Base-by-base conservation (phyloP, 2,329 filamentous ascomycete species). In the Fusarium azukiicola region DNA sequence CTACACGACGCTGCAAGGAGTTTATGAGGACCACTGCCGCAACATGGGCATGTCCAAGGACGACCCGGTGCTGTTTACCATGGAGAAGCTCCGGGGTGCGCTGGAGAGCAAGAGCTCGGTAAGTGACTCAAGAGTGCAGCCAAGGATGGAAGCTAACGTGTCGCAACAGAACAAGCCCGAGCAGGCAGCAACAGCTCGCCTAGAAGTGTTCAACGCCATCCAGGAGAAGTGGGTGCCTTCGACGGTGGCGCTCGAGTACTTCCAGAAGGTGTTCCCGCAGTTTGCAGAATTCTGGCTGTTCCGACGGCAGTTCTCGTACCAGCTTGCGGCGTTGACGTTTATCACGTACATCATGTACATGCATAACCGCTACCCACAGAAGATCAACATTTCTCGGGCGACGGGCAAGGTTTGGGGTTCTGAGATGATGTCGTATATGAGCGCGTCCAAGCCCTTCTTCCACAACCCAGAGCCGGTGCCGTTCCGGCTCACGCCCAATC, bases 311-410 rank as follows among this genome's bases (percentile, higher is more conserved):
- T 98, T 99, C 89, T 96, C 96, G 32, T 99, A 99, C 90, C 98
- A 99, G 88, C 95, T 98, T 76, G 97, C 98, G 27, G 94, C 97
- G 3, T 92, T 99, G 79, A 98, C 98, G 2, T 99, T 99, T 89
- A 98, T 99, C 96, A 99, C 98, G 7, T 99, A 99, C 85, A 95
- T 99, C 74, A 95, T 99, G 90, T 97, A 97, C 89, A 99, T 99
- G 94, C 96, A 97, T 85, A 96, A 96, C 86, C 96, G 98, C 42
- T 98, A 98, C 87, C 98, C 98, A 10, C 96, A 97, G 87, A 99
- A 99, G 91, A 95, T 99, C 87, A 95, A 96, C 87, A 98, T 99
- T 84, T 95, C 96, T 16, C 95, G 97, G 36, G 93, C 93, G 42
- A 97, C 95, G 10, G 98, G 98, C 79, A 98, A 98, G 84, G 96